Conservation (phyloP, 495 filamentous ascomycete genomes). For the Polyplosphaeria fusca region DNA sequence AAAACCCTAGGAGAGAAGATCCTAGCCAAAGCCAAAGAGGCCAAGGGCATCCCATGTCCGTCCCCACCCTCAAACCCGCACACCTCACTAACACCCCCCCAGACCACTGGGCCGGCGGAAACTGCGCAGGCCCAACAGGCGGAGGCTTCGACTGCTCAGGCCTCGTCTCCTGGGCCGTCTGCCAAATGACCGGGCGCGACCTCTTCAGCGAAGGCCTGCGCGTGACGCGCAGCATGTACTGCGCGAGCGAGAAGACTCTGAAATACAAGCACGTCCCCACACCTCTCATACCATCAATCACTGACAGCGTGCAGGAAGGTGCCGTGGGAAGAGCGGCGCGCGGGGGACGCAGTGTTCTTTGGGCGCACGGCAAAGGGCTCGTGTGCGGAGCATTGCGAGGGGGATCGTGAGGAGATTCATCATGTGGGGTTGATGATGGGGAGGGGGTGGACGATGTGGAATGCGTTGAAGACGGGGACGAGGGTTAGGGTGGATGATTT, state of each 20-base stretch:
- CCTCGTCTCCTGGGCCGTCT: conserved; percentile 36
- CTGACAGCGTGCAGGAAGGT: conserved; percentile 23
- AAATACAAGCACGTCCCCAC: conserved; percentile 26
- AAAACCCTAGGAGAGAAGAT: conserved; percentile 24
- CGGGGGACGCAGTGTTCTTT: conserved; percentile 39
- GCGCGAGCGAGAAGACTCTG: conserved; percentile 24
- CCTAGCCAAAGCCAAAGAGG: conserved; percentile 23
- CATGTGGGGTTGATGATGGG: conserved; percentile 36
- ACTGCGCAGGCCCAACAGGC: conserved; percentile 32
- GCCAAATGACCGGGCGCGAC: conserved; percentile 34
- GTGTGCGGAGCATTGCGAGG: conserved; percentile 17
- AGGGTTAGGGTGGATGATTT: conserved; percentile 24
- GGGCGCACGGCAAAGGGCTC: conserved; percentile 27
- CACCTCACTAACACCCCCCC: not conserved
- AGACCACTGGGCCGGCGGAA: conserved; percentile 37
- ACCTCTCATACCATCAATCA: not conserved
- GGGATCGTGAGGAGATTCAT: conserved; percentile 29
- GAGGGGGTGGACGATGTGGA: conserved; percentile 17
- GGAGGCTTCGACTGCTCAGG: conserved; percentile 41
- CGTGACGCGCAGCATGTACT: conserved; percentile 35
- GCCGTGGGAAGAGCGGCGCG: conserved; percentile 25
- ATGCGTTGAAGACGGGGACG: conserved; percentile 28
- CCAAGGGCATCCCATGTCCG: conserved; percentile 22
- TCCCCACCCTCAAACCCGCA: not conserved
- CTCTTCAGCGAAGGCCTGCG: conserved; percentile 33